Evolutionary conservation across 805 yeast species (phyloP), one percentile per base, ranked within the genome.

Genomic region (Tetrapisispora namnaoensis): DNA sequence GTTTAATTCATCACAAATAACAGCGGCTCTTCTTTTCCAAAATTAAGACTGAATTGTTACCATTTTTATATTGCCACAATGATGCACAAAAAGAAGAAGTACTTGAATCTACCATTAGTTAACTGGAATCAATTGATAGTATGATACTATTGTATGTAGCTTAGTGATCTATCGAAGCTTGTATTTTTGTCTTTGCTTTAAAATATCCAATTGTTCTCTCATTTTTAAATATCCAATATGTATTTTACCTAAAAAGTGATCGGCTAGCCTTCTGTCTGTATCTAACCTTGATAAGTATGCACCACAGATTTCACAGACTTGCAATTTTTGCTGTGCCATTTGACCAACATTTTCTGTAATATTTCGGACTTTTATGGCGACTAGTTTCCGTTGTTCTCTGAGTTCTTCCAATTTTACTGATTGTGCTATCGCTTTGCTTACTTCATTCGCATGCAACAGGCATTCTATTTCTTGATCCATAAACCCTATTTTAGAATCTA

Each of bases 231-330:
- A 89, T 0, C 89, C 91, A 53, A 86, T 62, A 68, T 90, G 97
- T 51, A 86, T 78, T 57, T 87, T 88, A 1, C 98, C 98, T 22
- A 82, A 68, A 62, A 87, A 89, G 65, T 90, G 97, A 57, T 86
- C 96, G 1, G 91, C 95, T 53, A 90, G 70, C 56, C 97, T 74
- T 62, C 89, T 74, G 62, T 90, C 97, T 50, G 84, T 86, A 63
- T 90, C 98, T 49, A 89, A 69, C 52, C 91, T 71, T 9, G 95
- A 85, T 37, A 91, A 70, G 59, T 83, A 88, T 0, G 95, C 95
- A 1, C 95, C 96, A 67, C 98, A 90, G 1, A 79, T 80, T 53
- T 79, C 85, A 66, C 98, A 90, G 1, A 87, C 95, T 64, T 89
- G 96, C 42, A 90, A 71, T 63, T 87, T 86, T 59, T 90, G 97